A percentile compares a stretch with the other conserved stretches of the same genome.
Conservation (phyloP, 2,329 filamentous ascomycete genomes). For the Pseudogymnoascus verrucosus region DNA sequence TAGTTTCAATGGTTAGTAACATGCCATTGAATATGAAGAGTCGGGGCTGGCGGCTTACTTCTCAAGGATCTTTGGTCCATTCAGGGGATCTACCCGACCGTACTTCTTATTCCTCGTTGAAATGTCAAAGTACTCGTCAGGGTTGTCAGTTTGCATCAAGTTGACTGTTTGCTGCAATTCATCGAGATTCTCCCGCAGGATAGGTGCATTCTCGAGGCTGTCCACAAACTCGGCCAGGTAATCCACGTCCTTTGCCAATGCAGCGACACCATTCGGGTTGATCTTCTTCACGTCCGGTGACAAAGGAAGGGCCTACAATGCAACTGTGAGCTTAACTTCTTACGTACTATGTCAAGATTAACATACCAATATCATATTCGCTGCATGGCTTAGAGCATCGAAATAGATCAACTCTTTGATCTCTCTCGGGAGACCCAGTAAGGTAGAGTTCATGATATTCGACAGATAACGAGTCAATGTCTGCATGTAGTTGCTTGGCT, state of each 20-base stretch:
- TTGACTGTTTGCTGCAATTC: constrained; percentile 89
- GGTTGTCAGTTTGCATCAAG: constrained; percentile 77
- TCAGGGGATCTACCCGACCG: constrained; percentile 82
- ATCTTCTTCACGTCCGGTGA: constrained; percentile 75
- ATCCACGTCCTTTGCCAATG: constrained; percentile 73
- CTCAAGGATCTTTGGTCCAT: constrained; percentile 82
- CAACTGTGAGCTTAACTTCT: not conserved
- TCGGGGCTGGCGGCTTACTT: constrained; percentile 51
- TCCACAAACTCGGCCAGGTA: constrained; percentile 83
- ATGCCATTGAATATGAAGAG: not conserved
- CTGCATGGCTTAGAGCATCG: constrained; percentile 85
- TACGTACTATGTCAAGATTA: not conserved
- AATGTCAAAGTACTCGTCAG: constrained; percentile 96
- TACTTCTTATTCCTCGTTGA: constrained; percentile 88
- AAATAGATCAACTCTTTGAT: constrained; percentile 99
- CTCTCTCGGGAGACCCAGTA: constrained; percentile 85
- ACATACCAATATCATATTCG: constrained; percentile 68
- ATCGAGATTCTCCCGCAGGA: constrained; percentile 80
- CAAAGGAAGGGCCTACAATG: constrained; percentile 34
- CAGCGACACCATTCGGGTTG: constrained; percentile 74
- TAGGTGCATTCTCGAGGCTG: constrained; percentile 73
- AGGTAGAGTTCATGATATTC: constrained; percentile 93
- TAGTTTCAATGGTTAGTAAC: constrained; percentile 12
- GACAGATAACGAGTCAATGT: constrained; percentile 86
- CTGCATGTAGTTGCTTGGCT: constrained; percentile 90